Percentiles rank a stretch among this genome's conserved stretches.
Conservation (phyloP, 345 rosid genomes). For the Pugionium cornutum region DNA sequence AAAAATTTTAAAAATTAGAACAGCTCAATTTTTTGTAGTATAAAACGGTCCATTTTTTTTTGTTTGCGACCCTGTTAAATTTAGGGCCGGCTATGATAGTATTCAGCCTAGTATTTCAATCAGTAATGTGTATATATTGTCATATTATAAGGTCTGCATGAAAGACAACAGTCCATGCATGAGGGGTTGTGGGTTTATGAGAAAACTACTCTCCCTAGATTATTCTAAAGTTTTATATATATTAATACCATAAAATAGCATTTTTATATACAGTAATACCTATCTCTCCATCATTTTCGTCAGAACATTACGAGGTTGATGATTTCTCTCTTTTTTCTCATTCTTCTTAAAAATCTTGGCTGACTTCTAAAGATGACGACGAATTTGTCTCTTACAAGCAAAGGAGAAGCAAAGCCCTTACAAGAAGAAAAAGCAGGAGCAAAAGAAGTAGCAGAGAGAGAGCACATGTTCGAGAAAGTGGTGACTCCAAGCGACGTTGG, state of each 20-base stretch:
- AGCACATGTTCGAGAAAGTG: conserved; percentile 81
- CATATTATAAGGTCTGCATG: too few relatives aligned
- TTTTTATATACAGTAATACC: conserved; percentile 9
- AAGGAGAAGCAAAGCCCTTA: conserved; percentile 7
- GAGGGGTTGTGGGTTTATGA: too few relatives aligned
- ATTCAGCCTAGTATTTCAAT: too few relatives aligned
- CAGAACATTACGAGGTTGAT: conserved; percentile 19
- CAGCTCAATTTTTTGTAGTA: too few relatives aligned
- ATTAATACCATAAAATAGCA: too few relatives aligned
- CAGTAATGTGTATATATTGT: too few relatives aligned
- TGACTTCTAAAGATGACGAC: conserved; percentile 38
- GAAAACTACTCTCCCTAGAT: conserved; percentile 43
- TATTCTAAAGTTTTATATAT: conserved; percentile 29
- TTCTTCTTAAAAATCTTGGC: conserved; percentile 33
- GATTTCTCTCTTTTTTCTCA: conserved; percentile 27
- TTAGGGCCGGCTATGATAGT: too few relatives aligned
- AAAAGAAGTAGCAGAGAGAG: conserved; percentile 46
- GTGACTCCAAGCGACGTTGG: conserved; percentile 89
- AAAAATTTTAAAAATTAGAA: too few relatives aligned
- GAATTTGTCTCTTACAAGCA: conserved; percentile 53
- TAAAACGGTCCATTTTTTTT: too few relatives aligned
- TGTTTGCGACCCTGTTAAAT: too few relatives aligned
- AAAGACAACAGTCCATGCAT: too few relatives aligned
- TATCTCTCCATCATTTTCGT: conserved; percentile 43
- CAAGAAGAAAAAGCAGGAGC: conserved; percentile 25